These are phyloP conservation scores for Globisporangium nagaii DNA, from an alignment of 352 stramenopile genomes.

Conservation along the genomic window DNA sequence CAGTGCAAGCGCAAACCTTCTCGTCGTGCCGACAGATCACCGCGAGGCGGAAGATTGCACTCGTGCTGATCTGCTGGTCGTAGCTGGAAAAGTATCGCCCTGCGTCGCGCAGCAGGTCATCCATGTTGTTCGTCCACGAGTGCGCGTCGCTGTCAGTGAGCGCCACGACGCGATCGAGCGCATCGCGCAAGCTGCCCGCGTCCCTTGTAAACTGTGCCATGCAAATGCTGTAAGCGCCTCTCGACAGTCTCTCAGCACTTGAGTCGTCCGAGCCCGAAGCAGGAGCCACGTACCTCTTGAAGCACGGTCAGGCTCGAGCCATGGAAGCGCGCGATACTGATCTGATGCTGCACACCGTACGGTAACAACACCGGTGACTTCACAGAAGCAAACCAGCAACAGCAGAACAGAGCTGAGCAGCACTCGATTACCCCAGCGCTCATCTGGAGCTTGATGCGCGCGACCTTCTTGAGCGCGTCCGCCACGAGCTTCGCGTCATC, in stretches of 20 bases:
- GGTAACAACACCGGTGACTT: too few species aligned
- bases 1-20: not conserved
- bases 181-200: slow-evolving; percentile 13
- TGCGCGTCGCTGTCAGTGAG: slow-evolving; percentile 1
- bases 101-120: slow-evolving; percentile 28
- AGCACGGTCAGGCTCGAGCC: slow-evolving; percentile 20
- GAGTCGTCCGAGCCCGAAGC: too few species aligned
- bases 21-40: slow-evolving; percentile 8
- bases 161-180: slow-evolving; percentile 12
- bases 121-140: slow-evolving; percentile 18
- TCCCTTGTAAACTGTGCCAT: slow-evolving; percentile 38
- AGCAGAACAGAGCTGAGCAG: not conserved
- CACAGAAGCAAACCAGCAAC: too few species aligned
- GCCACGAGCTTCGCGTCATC: slow-evolving; percentile 19
- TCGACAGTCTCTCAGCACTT: too few species aligned
- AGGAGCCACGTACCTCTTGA: slow-evolving; percentile 22
- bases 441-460: slow-evolving; percentile 53
- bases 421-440: slow-evolving; percentile 18
- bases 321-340: slow-evolving; percentile 24
- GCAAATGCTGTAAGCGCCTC: not conserved
- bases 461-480: slow-evolving; percentile 35
- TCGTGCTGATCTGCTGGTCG: not conserved
- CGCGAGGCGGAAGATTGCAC: slow-evolving; percentile 1
- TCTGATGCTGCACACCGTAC: slow-evolving; percentile 26
- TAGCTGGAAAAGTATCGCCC: slow-evolving; percentile 19